Percentiles rank a stretch among this genome's conserved stretches.
phyloP scores from a whole-genome alignment of 1,284 basidiomycete species.

The Melampsora larici-populina region DNA sequence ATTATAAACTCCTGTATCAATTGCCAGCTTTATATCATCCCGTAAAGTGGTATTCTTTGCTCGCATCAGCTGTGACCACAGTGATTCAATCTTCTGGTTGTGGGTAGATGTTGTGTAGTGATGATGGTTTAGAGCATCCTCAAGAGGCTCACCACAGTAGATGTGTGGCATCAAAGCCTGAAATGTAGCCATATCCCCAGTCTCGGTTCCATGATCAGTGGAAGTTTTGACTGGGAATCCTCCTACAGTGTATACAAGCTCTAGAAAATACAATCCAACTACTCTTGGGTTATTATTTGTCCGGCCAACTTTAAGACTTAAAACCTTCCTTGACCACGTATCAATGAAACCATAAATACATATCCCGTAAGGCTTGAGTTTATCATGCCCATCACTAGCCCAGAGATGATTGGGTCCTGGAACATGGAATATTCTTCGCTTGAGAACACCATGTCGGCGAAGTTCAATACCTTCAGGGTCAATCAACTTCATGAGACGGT shows the following conservation, averaged over 20 bases:
- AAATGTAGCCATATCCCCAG: no score
- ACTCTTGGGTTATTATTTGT: background rate
- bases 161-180: no score
- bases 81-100: no score
- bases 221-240: no score
- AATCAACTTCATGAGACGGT: background rate
- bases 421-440: background rate
- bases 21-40: background rate
- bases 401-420: background rate
- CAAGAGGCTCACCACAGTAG: no score
- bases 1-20: background rate
- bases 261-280: background rate
- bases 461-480: background rate
- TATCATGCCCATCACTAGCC: constrained; percentile 18
- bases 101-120: no score
- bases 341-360: constrained; percentile 18
- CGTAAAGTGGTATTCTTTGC: no score
- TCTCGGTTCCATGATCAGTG: no score
- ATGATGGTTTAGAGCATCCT: no score
- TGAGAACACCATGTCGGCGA: background rate
- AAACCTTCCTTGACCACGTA: no score
- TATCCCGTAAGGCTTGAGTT: constrained; percentile 1
- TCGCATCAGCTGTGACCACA: no score
- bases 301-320: background rate
- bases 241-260: no score